These are phyloP conservation scores for Sarcomyxa edulis DNA, from an alignment of 768 basidiomycete species.

Conservation along the genomic window DNA sequence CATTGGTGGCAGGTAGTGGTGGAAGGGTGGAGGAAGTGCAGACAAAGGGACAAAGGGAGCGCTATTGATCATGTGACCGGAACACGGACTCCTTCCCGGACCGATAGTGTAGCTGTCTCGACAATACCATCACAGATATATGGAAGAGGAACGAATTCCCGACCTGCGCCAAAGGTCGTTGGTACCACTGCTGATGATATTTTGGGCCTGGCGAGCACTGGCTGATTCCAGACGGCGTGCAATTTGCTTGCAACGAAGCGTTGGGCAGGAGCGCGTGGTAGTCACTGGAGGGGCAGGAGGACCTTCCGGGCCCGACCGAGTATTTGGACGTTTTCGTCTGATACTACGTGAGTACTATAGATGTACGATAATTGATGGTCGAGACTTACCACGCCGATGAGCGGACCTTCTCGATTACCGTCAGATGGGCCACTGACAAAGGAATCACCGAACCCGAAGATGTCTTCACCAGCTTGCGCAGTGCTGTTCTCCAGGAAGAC, in stretches of 20 bases:
- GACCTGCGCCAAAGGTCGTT: no score
- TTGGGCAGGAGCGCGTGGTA: constrained; percentile 81
- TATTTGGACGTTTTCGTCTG: constrained; percentile 52
- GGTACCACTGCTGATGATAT: constrained; percentile 41
- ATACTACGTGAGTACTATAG: constrained; percentile 7
- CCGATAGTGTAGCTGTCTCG: no score
- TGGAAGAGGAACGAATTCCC: no score
- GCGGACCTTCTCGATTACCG: constrained; percentile 37
- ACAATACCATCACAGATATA: no score
- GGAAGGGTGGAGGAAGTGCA: no score
- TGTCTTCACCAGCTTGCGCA: constrained; percentile 34
- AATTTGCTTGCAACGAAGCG: constrained; percentile 38
- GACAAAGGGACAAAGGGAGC: no score
- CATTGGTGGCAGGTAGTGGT: no score
- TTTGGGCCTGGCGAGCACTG: constrained; percentile 48
- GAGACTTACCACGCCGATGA: constrained; percentile 51
- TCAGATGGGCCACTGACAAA: constrained; percentile 36
- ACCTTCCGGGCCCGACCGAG: constrained; percentile 58
- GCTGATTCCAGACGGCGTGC: constrained; percentile 41
- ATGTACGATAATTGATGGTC: not conserved
- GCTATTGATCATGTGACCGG: no score
- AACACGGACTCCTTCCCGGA: no score
- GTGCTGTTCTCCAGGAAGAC: constrained; percentile 33
- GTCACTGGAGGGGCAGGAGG: constrained; percentile 56
- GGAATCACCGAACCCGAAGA: constrained; percentile 51